phyloP scores from a whole-genome alignment of 371 early-diverging fungal species.

The Mucor indicus region DNA sequence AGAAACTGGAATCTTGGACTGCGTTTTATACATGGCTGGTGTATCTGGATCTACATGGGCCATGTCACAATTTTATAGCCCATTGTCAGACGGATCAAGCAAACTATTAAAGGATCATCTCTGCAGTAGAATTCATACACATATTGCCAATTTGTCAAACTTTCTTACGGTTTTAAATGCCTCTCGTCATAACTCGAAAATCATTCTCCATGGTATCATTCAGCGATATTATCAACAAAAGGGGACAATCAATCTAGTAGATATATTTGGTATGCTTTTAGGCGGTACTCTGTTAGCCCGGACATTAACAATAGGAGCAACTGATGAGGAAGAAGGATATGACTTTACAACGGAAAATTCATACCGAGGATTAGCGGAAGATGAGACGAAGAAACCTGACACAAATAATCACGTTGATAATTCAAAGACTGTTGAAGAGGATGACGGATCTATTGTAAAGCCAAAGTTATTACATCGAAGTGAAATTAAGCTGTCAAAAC shows the following conservation, averaged over 20 bases:
- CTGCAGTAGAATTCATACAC: slow-evolving; percentile 33
- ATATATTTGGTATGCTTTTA: slow-evolving; percentile 65
- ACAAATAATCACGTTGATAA: neutral
- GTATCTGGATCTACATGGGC: slow-evolving; percentile 62
- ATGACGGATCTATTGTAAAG: slow-evolving; percentile 17
- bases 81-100: slow-evolving; percentile 23
- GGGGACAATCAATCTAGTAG: slow-evolving; percentile 53
- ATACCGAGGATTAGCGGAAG: slow-evolving; percentile 53
- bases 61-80: slow-evolving; percentile 40
- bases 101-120: slow-evolving; percentile 28
- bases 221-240: slow-evolving; percentile 52
- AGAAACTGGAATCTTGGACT: slow-evolving; percentile 57
- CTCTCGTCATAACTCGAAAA: slow-evolving; percentile 41
- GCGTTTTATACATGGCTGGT: slow-evolving; percentile 58
- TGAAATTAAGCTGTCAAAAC: slow-evolving; percentile 35
- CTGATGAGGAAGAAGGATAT: slow-evolving; percentile 31
- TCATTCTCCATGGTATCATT: slow-evolving; percentile 46
- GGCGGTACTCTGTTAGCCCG: slow-evolving; percentile 56
- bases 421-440: slow-evolving; percentile 15
- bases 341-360: slow-evolving; percentile 49
- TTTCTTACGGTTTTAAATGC: slow-evolving; percentile 31
- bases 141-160: slow-evolving; percentile 44
- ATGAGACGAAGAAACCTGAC: neutral
- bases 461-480: slow-evolving; percentile 13
- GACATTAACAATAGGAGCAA: slow-evolving; percentile 1